A percentile compares a stretch with the other conserved stretches of the same genome.
Conservation (phyloP, 2,329 filamentous ascomycete genomes). For the Aureobasidium namibiae region DNA sequence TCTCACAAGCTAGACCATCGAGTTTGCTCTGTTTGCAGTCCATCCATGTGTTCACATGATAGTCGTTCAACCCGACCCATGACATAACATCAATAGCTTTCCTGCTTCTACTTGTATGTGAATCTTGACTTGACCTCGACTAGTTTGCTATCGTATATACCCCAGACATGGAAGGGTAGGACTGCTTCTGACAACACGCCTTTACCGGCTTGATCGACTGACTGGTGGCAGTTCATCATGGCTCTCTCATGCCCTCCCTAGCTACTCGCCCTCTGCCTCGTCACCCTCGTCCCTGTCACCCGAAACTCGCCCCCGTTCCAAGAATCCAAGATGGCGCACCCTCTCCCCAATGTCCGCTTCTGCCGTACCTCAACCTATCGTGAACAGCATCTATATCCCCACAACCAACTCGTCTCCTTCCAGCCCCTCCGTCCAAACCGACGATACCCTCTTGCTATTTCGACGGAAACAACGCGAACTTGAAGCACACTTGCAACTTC, state of each 20-base stretch:
- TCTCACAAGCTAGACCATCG: neutral
- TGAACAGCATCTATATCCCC: constrained; percentile 23
- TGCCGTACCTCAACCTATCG: constrained; percentile 28
- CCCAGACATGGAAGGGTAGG: constrained; percentile 8
- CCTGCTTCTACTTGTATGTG: neutral
- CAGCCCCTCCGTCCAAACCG: neutral
- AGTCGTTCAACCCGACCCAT: neutral
- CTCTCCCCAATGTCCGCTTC: constrained; percentile 26
- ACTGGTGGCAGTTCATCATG: constrained; percentile 12
- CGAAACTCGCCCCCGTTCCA: neutral
- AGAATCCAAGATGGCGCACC: constrained; percentile 26
- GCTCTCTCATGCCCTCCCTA: constrained; percentile 7
- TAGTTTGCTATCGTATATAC: neutral
- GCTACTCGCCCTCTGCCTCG: constrained; percentile 7
- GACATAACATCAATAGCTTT: neutral
- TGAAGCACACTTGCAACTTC: constrained; percentile 48
- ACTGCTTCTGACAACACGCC: neutral
- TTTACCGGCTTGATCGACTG: neutral
- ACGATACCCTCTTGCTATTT: constrained; percentile 12
- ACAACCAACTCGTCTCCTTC: neutral
- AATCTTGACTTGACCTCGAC: too few species aligned
- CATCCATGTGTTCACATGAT: constrained; percentile 11
- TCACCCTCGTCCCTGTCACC: constrained; percentile 7
- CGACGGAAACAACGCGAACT: constrained; percentile 38
- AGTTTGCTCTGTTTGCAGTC: constrained; percentile 8